A percentile compares a stretch with the other conserved stretches of the same genome.
phyloP scores from a whole-genome alignment of 768 basidiomycete species.

The Calocybe indica region DNA sequence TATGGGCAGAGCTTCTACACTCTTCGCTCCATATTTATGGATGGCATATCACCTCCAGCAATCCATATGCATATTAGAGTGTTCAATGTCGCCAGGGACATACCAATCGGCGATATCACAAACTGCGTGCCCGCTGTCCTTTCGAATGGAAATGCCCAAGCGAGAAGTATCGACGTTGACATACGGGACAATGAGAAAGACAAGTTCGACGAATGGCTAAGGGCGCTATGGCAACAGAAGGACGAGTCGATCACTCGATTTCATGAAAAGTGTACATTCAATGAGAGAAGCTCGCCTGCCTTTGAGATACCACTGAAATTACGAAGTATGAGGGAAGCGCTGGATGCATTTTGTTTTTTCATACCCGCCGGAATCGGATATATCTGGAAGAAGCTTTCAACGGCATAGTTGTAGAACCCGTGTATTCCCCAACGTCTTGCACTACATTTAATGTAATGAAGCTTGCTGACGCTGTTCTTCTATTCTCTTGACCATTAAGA shows the following conservation, averaged over 20 bases:
- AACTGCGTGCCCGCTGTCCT: conserved; percentile 22
- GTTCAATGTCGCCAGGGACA: conserved; percentile 58
- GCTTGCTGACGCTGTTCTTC: conserved; percentile 35
- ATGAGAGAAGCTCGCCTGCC: conserved; percentile 15
- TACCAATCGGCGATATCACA: conserved; percentile 65
- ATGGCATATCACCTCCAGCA: conserved; percentile 73
- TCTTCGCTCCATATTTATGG: conserved; percentile 80
- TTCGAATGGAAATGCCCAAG: conserved; percentile 16
- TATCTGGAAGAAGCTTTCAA: conserved; percentile 32
- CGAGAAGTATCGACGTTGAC: conserved; percentile 35
- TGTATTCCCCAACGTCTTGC: neutral
- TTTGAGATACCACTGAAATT: conserved; percentile 59
- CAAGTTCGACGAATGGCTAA: conserved; percentile 79
- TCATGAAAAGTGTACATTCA: conserved; percentile 45
- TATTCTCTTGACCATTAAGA: conserved; percentile 73
- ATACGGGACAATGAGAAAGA: conserved; percentile 53
- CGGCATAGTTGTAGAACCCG: conserved; percentile 20
- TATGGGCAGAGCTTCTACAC: conserved; percentile 91
- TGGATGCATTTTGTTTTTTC: conserved; percentile 70
- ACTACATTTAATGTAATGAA: conserved; percentile 2
- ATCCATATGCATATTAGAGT: conserved; percentile 85
- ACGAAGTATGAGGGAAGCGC: conserved; percentile 44
- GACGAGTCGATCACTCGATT: conserved; percentile 73
- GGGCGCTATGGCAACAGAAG: conserved; percentile 79
- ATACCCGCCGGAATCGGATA: conserved; percentile 48